Percentiles rank a stretch among this genome's conserved stretches.
phyloP scores from a whole-genome alignment of 768 basidiomycete species.

The Bullera alba region DNA sequence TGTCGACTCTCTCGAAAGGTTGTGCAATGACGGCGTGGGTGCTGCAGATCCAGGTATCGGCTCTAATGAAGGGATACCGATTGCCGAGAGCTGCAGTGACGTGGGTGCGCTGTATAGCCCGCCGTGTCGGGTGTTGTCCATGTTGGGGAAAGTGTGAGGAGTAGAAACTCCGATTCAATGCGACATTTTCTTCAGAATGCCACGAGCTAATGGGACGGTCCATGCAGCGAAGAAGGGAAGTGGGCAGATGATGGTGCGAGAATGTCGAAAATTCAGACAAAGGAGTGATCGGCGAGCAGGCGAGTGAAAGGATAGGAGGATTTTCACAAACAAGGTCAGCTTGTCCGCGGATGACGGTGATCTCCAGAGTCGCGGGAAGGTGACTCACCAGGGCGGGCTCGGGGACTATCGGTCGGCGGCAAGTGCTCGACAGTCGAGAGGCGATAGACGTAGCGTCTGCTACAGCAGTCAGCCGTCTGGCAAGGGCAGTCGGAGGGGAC shows the following conservation, averaged over 20 bases:
- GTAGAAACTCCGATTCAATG: no score
- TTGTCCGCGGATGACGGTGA: no score
- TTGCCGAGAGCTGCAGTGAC: conserved; percentile 2
- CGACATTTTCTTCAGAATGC: not conserved
- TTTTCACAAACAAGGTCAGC: no score
- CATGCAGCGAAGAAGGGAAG: not conserved
- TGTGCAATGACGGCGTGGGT: conserved; percentile 18
- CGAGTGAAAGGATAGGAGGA: not conserved
- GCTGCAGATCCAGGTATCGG: conserved; percentile 30
- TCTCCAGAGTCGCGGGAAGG: no score
- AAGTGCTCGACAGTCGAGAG: no score
- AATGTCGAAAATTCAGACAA: not conserved
- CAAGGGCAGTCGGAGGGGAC: no score
- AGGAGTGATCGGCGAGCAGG: not conserved
- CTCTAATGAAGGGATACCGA: conserved; percentile 23
- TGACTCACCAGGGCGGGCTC: no score
- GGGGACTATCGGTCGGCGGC: no score
- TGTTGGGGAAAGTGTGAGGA: no score
- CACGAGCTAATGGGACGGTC: not conserved
- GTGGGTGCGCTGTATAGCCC: not conserved
- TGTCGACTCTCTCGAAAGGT: not conserved
- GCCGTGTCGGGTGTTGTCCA: not conserved
- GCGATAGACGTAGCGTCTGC: no score
- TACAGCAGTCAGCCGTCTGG: no score
- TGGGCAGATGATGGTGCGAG: not conserved